Percentiles rank a stretch among this genome's conserved stretches.
phyloP scores from a whole-genome alignment of 2,329 filamentous ascomycete genomes.

The Xenosphaeropsis pyriputrescens region DNA sequence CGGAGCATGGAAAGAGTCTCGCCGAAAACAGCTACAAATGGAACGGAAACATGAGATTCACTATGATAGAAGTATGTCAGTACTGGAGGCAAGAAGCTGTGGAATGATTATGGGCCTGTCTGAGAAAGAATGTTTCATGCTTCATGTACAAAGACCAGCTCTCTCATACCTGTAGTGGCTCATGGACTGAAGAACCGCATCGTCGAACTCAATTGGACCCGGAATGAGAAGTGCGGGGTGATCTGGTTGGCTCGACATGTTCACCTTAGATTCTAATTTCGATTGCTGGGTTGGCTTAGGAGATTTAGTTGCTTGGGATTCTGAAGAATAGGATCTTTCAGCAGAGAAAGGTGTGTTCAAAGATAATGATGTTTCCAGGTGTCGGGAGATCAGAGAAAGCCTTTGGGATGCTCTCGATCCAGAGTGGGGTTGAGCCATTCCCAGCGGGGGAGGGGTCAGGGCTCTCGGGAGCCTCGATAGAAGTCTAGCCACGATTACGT shows the following conservation, averaged over 20 bases:
- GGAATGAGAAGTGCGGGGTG: conserved; percentile 79
- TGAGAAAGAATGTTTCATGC: too few species aligned
- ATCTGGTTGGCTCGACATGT: conserved; percentile 45
- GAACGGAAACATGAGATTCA: conserved; percentile 84
- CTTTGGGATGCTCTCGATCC: conserved; percentile 8
- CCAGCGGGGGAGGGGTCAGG: conserved; percentile 9
- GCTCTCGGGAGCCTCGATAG: conserved; percentile 1
- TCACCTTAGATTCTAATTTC: conserved; percentile 8
- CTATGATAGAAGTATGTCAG: conserved; percentile 25
- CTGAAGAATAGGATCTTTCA: conserved; percentile 6
- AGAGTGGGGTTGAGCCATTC: conserved; percentile 6
- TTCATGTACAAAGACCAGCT: too few species aligned
- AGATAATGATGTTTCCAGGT: conserved; percentile 17
- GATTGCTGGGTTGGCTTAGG: conserved; percentile 5
- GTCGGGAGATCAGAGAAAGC: conserved; percentile 22
- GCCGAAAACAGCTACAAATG: conserved; percentile 81
- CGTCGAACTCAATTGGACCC: conserved; percentile 94
- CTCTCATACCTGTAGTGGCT: conserved; percentile 67
- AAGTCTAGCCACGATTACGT: not conserved
- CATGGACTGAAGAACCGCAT: conserved; percentile 92
- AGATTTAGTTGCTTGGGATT: conserved; percentile 12
- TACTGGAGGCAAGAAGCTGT: not conserved
- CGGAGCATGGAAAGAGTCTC: conserved; percentile 79
- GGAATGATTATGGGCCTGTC: too few species aligned
- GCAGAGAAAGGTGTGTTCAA: conserved; percentile 17